Evolutionary conservation across 768 basidiomycete genomes (phyloP), one percentile per base, ranked within the genome.

Genomic region (Lentinula edodes): DNA sequence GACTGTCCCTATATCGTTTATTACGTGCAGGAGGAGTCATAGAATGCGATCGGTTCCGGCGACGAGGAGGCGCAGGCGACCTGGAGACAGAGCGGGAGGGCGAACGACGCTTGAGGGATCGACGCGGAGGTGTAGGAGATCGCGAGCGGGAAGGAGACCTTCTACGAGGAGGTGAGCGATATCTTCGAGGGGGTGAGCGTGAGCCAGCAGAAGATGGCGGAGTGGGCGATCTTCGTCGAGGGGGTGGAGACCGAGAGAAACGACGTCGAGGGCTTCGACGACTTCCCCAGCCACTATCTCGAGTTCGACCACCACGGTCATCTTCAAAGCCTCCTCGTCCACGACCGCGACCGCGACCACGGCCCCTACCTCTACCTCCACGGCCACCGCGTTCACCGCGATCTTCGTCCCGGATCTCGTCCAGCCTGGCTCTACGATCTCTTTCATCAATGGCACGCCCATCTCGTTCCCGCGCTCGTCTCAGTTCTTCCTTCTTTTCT

Each of bases 401-500:
- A 55, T 86, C 88, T n/a, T 76, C 75, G 28, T 85, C 85, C 46
- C 88, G 77, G 10, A 90, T 80, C 62, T 91, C 89, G 63, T 91
- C 86, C 23, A 92, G 73, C 46, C 86, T 80, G 51, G 78, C 76
- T 28, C 91, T 77, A 60, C 90, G 81, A 68, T 90, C 89, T 56
- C 88, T 79, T 67, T 91, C 88, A 48, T 86, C 85, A 60, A 91
- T 77, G 2, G 85, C 83, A 18, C 84, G 79, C 6, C 78, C 79
- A 66, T 92, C 89, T 39, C 75, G 81, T 62, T 85, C 83, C 52
- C 82, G 77, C 20, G 83, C 85, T 61, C 79, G 80, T n/a, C 90
- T 80, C 83, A 96, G 87, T 71, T 96, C 94, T 67, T 85, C 85
- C 72, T 97, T 97, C 76, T 96, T 95, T 72, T 89, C 87, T 66